phyloP scores from a whole-genome alignment of 202 grass and related monocot species.

The Panicum hallii region DNA sequence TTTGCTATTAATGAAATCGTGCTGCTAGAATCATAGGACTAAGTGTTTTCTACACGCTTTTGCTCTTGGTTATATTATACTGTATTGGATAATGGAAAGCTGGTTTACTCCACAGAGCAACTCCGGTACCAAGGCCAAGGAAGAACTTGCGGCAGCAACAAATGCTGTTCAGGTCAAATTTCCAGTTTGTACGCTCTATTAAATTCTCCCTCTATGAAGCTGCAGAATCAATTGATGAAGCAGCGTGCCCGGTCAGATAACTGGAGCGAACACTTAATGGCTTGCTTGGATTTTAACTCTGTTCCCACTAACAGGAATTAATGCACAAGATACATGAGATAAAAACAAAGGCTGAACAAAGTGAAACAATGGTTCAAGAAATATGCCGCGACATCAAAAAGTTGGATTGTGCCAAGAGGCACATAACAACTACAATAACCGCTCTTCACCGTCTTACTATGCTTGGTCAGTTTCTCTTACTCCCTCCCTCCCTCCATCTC shows the following conservation, averaged over 20 bases:
- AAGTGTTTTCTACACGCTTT: neutral
- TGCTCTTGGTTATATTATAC: neutral
- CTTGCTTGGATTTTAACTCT: constrained; percentile 39
- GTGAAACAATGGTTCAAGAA: constrained; percentile 99
- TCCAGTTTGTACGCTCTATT: neutral
- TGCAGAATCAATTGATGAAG: constrained; percentile 18
- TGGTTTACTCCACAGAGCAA: constrained; percentile 75
- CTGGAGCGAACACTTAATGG: neutral
- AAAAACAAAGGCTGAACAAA: constrained; percentile 93
- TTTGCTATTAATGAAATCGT: neutral
- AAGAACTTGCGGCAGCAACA: constrained; percentile 98
- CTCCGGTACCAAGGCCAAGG: constrained; percentile 98
- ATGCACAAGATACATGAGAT: constrained; percentile 98
- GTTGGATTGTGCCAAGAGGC: constrained; percentile 93
- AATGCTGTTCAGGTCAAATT: constrained; percentile 88
- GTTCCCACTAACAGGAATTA: constrained; percentile 66
- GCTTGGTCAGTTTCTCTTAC: constrained; percentile 66
- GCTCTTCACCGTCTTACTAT: constrained; percentile 99
- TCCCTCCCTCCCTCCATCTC: neutral
- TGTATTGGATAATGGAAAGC: constrained; percentile 4
- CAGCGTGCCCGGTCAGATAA: constrained; percentile 20
- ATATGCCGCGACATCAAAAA: constrained; percentile 99
- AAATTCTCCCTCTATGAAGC: constrained; percentile 4
- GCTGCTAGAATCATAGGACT: neutral
- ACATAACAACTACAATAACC: constrained; percentile 97